Evolutionary conservation across 2,329 filamentous ascomycete species (phyloP).

Genomic region (Tolypocladium tundrense): DNA sequence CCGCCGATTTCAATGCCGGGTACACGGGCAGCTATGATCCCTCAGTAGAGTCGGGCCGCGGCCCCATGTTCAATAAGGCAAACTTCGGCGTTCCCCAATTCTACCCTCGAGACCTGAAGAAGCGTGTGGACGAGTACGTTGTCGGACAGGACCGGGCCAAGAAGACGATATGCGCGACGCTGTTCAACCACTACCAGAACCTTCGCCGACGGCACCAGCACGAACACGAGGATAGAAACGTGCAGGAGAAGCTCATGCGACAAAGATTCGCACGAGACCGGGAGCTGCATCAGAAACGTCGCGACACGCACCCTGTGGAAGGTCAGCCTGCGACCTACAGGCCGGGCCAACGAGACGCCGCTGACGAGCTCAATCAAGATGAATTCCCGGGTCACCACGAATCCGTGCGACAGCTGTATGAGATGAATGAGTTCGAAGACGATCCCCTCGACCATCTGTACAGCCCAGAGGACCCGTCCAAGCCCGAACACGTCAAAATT

Average conservation of each 20-base stretch:
- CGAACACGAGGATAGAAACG: slow-evolving; percentile 53
- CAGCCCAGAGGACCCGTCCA: slow-evolving; percentile 33
- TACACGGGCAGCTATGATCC: slow-evolving; percentile 53
- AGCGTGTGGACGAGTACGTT: slow-evolving; percentile 89
- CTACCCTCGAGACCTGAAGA: slow-evolving; percentile 65
- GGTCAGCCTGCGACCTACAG: slow-evolving; percentile 37
- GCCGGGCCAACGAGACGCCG: neutral
- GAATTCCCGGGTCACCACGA: slow-evolving; percentile 44
- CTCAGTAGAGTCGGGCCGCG: slow-evolving; percentile 38
- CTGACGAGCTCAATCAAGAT: slow-evolving; percentile 32
- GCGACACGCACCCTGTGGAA: slow-evolving; percentile 66
- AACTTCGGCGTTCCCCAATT: slow-evolving; percentile 52
- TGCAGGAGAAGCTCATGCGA: slow-evolving; percentile 55
- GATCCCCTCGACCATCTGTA: slow-evolving; percentile 33
- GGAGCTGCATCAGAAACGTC: slow-evolving; percentile 39
- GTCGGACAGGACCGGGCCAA: slow-evolving; percentile 93
- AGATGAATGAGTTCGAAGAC: slow-evolving; percentile 19
- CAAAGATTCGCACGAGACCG: slow-evolving; percentile 63
- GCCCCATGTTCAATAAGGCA: slow-evolving; percentile 49
- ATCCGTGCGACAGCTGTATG: slow-evolving; percentile 31
- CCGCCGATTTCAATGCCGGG: slow-evolving; percentile 42
- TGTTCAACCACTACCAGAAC: slow-evolving; percentile 94
- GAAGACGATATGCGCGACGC: slow-evolving; percentile 82
- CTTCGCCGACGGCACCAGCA: slow-evolving; percentile 70
- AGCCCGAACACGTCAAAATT: slow-evolving; percentile 53